Percentiles rank a stretch among this genome's conserved stretches.
phyloP scores from a whole-genome alignment of 139 green algal species.

The Desmodesmus armatus region DNA sequence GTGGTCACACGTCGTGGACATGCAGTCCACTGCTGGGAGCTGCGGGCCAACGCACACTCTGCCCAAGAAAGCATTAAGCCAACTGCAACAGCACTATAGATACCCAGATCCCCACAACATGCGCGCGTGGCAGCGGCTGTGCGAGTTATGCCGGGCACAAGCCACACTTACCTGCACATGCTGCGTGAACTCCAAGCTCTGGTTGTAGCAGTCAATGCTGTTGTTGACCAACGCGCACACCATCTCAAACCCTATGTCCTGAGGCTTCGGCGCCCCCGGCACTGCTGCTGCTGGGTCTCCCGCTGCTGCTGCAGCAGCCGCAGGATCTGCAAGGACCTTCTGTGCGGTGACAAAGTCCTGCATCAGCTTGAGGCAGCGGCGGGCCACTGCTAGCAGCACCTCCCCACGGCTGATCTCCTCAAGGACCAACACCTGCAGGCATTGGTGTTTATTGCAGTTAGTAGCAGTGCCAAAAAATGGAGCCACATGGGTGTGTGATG shows the following conservation, averaged over 20 bases:
- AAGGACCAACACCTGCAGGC: slow-evolving; percentile 27
- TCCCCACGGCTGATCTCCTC: slow-evolving; percentile 57
- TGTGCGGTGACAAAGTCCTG: slow-evolving; percentile 34
- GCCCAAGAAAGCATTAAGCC: no score
- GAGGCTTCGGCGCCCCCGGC: neutral
- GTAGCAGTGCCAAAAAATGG: no score
- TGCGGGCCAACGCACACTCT: no score
- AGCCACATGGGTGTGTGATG: no score
- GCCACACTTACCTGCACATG: slow-evolving; percentile 60
- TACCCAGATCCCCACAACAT: neutral
- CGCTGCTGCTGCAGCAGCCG: neutral
- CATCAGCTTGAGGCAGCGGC: slow-evolving; percentile 28
- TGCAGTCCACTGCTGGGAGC: no score
- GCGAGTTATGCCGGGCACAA: neutral
- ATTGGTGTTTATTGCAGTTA: no score
- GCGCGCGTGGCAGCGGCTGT: neutral
- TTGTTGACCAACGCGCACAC: slow-evolving; percentile 86
- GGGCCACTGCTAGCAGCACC: slow-evolving; percentile 63
- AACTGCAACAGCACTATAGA: slow-evolving; percentile 12
- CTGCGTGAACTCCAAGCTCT: slow-evolving; percentile 80
- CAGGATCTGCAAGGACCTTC: neutral
- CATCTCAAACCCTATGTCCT: slow-evolving; percentile 70
- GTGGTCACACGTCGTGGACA: no score
- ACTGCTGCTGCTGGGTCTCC: neutral
- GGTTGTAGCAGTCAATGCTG: slow-evolving; percentile 84